phyloP scores from a whole-genome alignment of 2,329 filamentous ascomycete genomes.

The Neopestalotiopsis sp. region DNA sequence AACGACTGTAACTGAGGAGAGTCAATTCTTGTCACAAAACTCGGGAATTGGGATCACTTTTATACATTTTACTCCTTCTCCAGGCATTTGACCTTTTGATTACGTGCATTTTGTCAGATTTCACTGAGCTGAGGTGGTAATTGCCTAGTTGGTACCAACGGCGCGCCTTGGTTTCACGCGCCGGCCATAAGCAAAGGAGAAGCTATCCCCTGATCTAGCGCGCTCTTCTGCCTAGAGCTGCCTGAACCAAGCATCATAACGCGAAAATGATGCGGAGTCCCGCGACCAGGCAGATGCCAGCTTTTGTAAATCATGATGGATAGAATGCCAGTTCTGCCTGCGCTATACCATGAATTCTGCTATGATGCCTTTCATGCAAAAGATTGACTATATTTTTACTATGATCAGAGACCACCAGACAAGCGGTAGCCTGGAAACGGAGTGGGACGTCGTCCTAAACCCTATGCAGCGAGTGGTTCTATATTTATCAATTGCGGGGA shows the following conservation, averaged over 20 bases:
- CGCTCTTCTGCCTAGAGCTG: conserved; percentile 12
- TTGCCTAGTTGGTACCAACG: not conserved
- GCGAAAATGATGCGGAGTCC: not conserved
- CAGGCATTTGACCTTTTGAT: not conserved
- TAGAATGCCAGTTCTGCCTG: not conserved
- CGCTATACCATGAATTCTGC: too few species aligned
- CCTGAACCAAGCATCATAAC: not conserved
- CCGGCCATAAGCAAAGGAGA: not conserved
- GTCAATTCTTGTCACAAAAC: not conserved
- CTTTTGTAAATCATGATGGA: not conserved
- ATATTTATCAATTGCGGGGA: too few species aligned
- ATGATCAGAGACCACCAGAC: not conserved
- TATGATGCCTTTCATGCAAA: not conserved
- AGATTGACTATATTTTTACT: not conserved
- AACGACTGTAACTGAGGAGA: not conserved
- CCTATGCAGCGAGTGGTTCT: too few species aligned
- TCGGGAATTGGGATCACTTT: not conserved
- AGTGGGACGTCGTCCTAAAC: too few species aligned
- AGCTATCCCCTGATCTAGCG: not conserved
- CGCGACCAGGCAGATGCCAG: not conserved
- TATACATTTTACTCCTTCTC: not conserved
- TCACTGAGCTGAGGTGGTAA: not conserved
- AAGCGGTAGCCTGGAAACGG: not conserved
- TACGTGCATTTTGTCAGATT: not conserved
- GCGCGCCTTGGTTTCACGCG: not conserved